A percentile compares a stretch with the other conserved stretches of the same genome.
These are phyloP conservation scores for Crotalaria pallida DNA, from an alignment of 306 rosid species.

Conservation along the genomic window DNA sequence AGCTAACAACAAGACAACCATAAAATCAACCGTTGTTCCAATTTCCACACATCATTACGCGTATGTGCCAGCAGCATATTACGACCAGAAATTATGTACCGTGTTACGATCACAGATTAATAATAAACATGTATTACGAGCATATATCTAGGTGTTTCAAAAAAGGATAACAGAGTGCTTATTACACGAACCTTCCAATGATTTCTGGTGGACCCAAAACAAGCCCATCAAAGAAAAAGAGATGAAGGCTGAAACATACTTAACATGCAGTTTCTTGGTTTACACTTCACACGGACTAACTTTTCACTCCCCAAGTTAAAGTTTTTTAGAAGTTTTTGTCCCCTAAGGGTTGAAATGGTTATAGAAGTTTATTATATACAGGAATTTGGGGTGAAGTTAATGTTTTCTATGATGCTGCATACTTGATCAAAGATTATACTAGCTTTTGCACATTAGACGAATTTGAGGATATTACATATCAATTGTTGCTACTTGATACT, in stretches of 20 bases:
- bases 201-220: background rate
- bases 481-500: conserved; percentile 32
- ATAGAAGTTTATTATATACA: conserved; percentile 21
- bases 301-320: conserved; percentile 3
- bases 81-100: too few relatives aligned
- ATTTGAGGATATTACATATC: conserved; percentile 33
- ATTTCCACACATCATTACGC: too few relatives aligned
- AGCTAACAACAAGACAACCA: too few relatives aligned
- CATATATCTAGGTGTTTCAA: background rate
- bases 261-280: background rate
- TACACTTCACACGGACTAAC: background rate
- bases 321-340: background rate
- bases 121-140: background rate
- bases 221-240: background rate
- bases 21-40: too few relatives aligned
- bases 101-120: background rate
- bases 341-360: conserved; percentile 4
- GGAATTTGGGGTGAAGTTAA: background rate
- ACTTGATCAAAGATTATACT: background rate
- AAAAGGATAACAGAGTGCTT: background rate
- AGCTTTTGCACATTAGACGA: conserved; percentile 25
- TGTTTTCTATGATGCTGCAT: background rate
- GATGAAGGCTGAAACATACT: background rate
- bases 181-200: background rate
- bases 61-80: too few relatives aligned